Evolutionary conservation across 352 stramenopile species (phyloP), one percentile per base, ranked within the genome.

Genomic region (Aphanomyces stellatus): DNA sequence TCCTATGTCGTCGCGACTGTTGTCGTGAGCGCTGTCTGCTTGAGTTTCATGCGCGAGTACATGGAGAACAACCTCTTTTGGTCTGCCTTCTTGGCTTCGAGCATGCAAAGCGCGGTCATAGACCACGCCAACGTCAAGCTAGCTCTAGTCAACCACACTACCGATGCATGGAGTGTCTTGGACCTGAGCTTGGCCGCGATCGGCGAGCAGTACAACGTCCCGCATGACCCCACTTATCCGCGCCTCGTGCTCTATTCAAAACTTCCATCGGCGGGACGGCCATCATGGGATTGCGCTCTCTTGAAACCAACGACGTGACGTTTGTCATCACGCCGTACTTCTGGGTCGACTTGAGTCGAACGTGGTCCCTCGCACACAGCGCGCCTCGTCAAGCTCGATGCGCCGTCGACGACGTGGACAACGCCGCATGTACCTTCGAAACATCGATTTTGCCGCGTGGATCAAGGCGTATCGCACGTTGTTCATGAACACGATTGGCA

Each of bases 391-490:
- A 53, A 34, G 11, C 19, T 15, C 43, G 60, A 31, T 67, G 60
- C n/a, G 17, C 30, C 8, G 27, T 33, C 17, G 17, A 48, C 8
- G 19, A 67, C 15, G 57, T n/a, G 7, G 19, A 19, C n/a, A 67
- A 67, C 25, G 49, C 43, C 10, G 60, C 60, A 3, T 57, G 8
- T 67, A 67, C 28, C 41, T 67, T 37, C 43, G 60, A 8, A 67
- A 67, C 49, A 59, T 53, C 25, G 33, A 67, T 28, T 67, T 57
- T 57, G 5, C 6, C 41, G 15, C 15, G 5, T 56, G 40, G 40
- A 19, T 34, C 13, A 8, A 4, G 24, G 7, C 42, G 11, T 56
- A 53, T 30, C 5, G 19, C 51, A 25, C 10, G 4, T 28, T 31
- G 27, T 67, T 67, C 28, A 28, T 1, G 10, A 28, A 41, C n/a